Percentiles rank a stretch among this genome's conserved stretches.
phyloP scores from a whole-genome alignment of 352 stramenopile species.

The Globisporangium yorkense region DNA sequence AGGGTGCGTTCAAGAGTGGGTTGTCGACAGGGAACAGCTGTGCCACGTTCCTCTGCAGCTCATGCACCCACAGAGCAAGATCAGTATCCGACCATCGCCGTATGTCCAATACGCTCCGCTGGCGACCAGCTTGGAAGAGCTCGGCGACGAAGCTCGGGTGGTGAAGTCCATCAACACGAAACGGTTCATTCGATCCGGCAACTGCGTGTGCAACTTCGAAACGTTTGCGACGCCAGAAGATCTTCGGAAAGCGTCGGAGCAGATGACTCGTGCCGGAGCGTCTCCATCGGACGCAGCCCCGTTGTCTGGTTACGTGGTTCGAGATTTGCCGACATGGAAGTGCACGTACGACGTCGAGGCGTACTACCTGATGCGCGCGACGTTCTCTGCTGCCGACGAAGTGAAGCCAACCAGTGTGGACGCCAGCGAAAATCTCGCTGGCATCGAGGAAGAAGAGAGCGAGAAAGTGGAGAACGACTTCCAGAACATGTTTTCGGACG shows the following conservation, averaged over 20 bases:
- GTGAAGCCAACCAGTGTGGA: conserved; percentile 13
- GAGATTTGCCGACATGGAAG: conserved; percentile 81
- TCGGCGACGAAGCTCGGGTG: conserved; percentile 64
- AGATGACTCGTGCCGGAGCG: conserved; percentile 18
- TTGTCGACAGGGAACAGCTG: conserved; percentile 78
- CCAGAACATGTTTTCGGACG: conserved; percentile 63
- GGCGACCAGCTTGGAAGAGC: conserved; percentile 72
- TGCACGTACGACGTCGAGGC: conserved; percentile 87
- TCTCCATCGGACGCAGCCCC: conserved; percentile 29
- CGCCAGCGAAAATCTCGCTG: conserved; percentile 14
- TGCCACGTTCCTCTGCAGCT: conserved; percentile 80
- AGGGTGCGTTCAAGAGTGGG: conserved; percentile 71
- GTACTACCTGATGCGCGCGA: conserved; percentile 83
- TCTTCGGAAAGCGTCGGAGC: conserved; percentile 39
- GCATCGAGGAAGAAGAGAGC: conserved; percentile 50
- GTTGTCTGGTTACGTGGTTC: conserved; percentile 75
- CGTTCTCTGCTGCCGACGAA: conserved; percentile 66
- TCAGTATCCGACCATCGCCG: conserved; percentile 78
- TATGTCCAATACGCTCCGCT: conserved; percentile 83
- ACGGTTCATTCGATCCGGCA: conserved; percentile 72
- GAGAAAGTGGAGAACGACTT: conserved; percentile 80
- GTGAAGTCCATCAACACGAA: conserved; percentile 74
- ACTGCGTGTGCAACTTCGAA: conserved; percentile 80
- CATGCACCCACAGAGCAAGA: conserved; percentile 84
- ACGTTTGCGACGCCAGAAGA: conserved; percentile 71